Evolutionary conservation across 2,329 filamentous ascomycete species (phyloP).

Genomic region (Chaetomiaceae sp.): DNA sequence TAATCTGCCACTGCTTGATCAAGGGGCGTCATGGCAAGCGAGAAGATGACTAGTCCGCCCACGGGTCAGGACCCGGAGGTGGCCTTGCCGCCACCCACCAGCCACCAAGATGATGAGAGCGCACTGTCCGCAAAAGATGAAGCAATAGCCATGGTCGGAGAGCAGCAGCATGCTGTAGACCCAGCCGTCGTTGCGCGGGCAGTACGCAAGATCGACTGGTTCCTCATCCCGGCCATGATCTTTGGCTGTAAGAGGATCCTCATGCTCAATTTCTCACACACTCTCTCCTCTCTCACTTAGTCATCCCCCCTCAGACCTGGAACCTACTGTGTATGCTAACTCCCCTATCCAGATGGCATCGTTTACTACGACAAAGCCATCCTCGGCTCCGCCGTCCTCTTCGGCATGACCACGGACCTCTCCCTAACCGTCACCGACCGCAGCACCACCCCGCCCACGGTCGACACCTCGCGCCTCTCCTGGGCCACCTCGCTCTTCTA

Average conservation of each 20-base stretch:
- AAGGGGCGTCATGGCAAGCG: neutral
- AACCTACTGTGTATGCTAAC: neutral
- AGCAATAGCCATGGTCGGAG: constrained; percentile 55
- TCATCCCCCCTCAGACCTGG: neutral
- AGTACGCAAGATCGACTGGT: constrained; percentile 51
- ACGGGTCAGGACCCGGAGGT: neutral
- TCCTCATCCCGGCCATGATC: constrained; percentile 53
- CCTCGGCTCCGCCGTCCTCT: constrained; percentile 65
- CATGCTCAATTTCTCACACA: neutral
- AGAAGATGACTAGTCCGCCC: neutral
- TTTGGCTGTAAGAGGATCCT: constrained; percentile 36
- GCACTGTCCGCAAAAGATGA: constrained; percentile 39
- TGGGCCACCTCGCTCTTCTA: constrained; percentile 80
- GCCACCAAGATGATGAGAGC: neutral
- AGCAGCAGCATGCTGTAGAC: constrained; percentile 49
- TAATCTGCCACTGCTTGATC: neutral
- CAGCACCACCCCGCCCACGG: constrained; percentile 45
- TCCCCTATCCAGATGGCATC: constrained; percentile 47
- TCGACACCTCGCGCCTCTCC: constrained; percentile 62
- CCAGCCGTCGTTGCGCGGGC: constrained; percentile 43
- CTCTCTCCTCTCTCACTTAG: too few species aligned
- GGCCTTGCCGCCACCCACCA: neutral
- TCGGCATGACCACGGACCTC: constrained; percentile 71
- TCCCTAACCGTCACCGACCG: constrained; percentile 48
- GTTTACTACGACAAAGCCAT: constrained; percentile 75